A percentile compares a stretch with the other conserved stretches of the same genome.
These are phyloP conservation scores for Metarhizium robertsii DNA, from an alignment of 2,329 filamentous ascomycete genomes.

Conservation along the genomic window DNA sequence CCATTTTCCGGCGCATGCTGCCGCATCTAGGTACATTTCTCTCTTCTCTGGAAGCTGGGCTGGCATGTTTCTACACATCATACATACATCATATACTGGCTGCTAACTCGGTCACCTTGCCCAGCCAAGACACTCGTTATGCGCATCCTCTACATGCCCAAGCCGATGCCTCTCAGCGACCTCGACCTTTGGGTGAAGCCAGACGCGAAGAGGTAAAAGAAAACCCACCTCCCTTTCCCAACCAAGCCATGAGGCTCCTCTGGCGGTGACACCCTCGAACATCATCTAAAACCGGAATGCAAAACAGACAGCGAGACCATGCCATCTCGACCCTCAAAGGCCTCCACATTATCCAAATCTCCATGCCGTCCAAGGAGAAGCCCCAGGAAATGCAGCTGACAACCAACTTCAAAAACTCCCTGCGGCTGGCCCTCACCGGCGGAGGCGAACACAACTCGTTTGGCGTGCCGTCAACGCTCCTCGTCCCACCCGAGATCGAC, in stretches of 20 bases:
- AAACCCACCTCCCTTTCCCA: neutral
- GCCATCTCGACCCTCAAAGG: conserved; percentile 72
- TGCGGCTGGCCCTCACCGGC: conserved; percentile 81
- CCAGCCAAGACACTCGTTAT: conserved; percentile 91
- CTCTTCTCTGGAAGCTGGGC: neutral
- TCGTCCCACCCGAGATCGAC: conserved; percentile 54
- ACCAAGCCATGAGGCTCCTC: too few relatives aligned
- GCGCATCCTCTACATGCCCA: conserved; percentile 84
- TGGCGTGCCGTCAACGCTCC: conserved; percentile 67
- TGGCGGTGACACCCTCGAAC: too few relatives aligned
- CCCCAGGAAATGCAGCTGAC: conserved; percentile 68
- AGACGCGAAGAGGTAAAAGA: conserved; percentile 32
- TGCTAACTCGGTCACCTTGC: neutral
- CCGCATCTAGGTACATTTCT: conserved; percentile 65
- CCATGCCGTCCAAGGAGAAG: conserved; percentile 48
- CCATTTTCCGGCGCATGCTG: conserved; percentile 95
- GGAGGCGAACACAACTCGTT: conserved; percentile 82
- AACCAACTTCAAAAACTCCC: conserved; percentile 70
- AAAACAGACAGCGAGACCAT: conserved; percentile 64
- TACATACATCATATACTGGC: neutral
- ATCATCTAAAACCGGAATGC: neutral
- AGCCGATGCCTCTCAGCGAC: conserved; percentile 67
- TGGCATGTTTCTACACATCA: neutral
- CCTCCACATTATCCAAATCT: conserved; percentile 75
- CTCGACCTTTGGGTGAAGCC: conserved; percentile 81